These are phyloP conservation scores for Suhomyces anneliseae DNA, from an alignment of 1,139 yeast species.

Conservation along the genomic window DNA sequence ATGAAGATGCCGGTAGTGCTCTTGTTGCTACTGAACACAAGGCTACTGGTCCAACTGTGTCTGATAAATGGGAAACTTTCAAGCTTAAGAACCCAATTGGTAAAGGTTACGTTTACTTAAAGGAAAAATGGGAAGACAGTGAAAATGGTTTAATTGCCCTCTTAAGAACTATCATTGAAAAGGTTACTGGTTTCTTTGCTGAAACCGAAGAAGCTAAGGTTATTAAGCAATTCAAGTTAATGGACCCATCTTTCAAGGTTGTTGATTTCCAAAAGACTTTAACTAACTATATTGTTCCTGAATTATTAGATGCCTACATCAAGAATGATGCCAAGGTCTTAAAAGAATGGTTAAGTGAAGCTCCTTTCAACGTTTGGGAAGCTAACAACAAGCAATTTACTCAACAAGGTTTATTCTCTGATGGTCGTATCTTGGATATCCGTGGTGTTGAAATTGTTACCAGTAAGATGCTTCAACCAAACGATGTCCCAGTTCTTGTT, in stretches of 20 bases:
- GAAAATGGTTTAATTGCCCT: slow-evolving; percentile 89
- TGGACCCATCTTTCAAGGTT: slow-evolving; percentile 86
- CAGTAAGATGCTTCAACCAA: slow-evolving; percentile 86
- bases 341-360: slow-evolving; percentile 93
- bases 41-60: slow-evolving; percentile 66
- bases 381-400: slow-evolving; percentile 91
- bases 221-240: slow-evolving; percentile 75
- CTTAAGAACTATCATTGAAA: slow-evolving; percentile 76
- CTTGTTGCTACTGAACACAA: slow-evolving; percentile 82
- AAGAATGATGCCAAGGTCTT: slow-evolving; percentile 84
- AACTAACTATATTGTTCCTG: slow-evolving; percentile 93
- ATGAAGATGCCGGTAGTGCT: slow-evolving; percentile 84
- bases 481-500: slow-evolving; percentile 89
- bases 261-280: slow-evolving; percentile 81
- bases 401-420: slow-evolving; percentile 90
- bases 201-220: slow-evolving; percentile 97
- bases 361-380: slow-evolving; percentile 92
- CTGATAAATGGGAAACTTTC: slow-evolving; percentile 68
- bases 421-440: slow-evolving; percentile 88
- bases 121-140: slow-evolving; percentile 86
- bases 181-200: slow-evolving; percentile 84
- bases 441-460: slow-evolving; percentile 94
- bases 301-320: slow-evolving; percentile 91
- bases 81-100: slow-evolving; percentile 72
- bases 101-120: slow-evolving; percentile 58